These are phyloP conservation scores for Epichloe glyceriae DNA, from an alignment of 2,329 filamentous ascomycete species.

Conservation along the genomic window DNA sequence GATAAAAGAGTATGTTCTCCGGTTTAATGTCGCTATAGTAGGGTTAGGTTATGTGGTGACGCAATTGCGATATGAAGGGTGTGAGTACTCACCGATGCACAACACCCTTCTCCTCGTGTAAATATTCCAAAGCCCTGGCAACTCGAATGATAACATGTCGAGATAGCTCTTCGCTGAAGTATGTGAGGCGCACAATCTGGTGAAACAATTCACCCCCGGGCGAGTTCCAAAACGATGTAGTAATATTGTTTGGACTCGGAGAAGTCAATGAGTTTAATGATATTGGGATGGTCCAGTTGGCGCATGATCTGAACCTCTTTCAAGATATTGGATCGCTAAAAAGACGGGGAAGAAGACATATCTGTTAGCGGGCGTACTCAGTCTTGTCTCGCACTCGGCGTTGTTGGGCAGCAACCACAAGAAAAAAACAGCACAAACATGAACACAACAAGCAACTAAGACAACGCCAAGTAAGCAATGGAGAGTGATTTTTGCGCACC, in stretches of 20 bases:
- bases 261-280: slow-evolving; percentile 87
- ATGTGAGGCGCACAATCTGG: slow-evolving; percentile 93
- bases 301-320: slow-evolving; percentile 99
- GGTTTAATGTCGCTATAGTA: slow-evolving; percentile 81
- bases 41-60: neutral
- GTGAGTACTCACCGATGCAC: slow-evolving; percentile 65
- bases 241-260: slow-evolving; percentile 91
- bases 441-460: slow-evolving; percentile 19
- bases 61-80: neutral
- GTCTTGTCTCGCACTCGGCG: neutral
- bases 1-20: slow-evolving; percentile 90
- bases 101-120: slow-evolving; percentile 89
- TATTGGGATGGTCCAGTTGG: slow-evolving; percentile 89
- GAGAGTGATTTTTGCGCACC: slow-evolving; percentile 49
- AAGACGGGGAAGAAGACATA: slow-evolving; percentile 3
- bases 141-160: slow-evolving; percentile 92
- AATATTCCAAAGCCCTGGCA: slow-evolving; percentile 82
- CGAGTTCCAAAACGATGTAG: slow-evolving; percentile 92
- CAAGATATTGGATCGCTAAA: slow-evolving; percentile 84
- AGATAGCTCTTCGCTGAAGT: slow-evolving; percentile 93
- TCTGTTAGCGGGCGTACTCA: neutral
- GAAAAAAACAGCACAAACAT: slow-evolving; percentile 16
- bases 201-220: slow-evolving; percentile 96
- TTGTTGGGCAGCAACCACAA: neutral
- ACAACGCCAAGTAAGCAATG: slow-evolving; percentile 24